Evolutionary conservation across 2,329 filamentous ascomycete species (phyloP).

Genomic region (Fusarium setosum): DNA sequence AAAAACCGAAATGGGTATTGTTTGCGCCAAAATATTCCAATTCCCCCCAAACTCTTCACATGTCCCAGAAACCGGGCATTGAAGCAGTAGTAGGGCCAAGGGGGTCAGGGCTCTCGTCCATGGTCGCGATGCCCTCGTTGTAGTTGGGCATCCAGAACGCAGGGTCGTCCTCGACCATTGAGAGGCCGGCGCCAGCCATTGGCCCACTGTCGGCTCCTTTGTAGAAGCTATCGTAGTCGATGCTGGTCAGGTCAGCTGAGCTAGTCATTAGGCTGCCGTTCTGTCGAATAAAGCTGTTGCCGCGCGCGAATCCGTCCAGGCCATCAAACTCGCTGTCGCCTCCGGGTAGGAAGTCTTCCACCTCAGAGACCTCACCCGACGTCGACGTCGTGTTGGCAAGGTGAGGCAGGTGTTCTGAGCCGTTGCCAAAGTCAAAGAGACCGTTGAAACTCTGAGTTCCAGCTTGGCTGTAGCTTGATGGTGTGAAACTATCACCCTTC

Average conservation of each 20-base stretch:
- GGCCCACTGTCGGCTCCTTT: slow-evolving; percentile 57
- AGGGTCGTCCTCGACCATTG: slow-evolving; percentile 64
- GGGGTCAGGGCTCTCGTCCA: slow-evolving; percentile 51
- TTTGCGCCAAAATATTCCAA: slow-evolving; percentile 42
- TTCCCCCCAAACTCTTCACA: slow-evolving; percentile 44
- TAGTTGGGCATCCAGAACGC: slow-evolving; percentile 63
- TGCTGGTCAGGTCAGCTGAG: slow-evolving; percentile 57
- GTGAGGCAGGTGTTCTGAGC: slow-evolving; percentile 65
- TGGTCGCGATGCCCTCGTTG: slow-evolving; percentile 49
- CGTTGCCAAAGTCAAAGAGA: slow-evolving; percentile 62
- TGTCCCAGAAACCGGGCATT: slow-evolving; percentile 50
- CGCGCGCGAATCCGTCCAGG: slow-evolving; percentile 49
- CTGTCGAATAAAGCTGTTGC: slow-evolving; percentile 61
- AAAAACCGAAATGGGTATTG: slow-evolving; percentile 47
- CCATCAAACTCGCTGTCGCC: slow-evolving; percentile 61
- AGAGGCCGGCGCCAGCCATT: slow-evolving; percentile 55
- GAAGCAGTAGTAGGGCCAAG: slow-evolving; percentile 46
- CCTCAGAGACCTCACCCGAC: slow-evolving; percentile 75
- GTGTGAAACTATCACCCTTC: slow-evolving; percentile 60
- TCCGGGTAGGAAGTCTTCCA: slow-evolving; percentile 67
- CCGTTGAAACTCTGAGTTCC: slow-evolving; percentile 62
- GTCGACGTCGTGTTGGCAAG: slow-evolving; percentile 69
- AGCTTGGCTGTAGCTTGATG: slow-evolving; percentile 67
- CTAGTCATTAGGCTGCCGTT: slow-evolving; percentile 54
- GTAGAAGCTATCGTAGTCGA: slow-evolving; percentile 68